Base-by-base conservation (phyloP, 441 rosid genomes). In the Eutrema salsugineum region DNA sequence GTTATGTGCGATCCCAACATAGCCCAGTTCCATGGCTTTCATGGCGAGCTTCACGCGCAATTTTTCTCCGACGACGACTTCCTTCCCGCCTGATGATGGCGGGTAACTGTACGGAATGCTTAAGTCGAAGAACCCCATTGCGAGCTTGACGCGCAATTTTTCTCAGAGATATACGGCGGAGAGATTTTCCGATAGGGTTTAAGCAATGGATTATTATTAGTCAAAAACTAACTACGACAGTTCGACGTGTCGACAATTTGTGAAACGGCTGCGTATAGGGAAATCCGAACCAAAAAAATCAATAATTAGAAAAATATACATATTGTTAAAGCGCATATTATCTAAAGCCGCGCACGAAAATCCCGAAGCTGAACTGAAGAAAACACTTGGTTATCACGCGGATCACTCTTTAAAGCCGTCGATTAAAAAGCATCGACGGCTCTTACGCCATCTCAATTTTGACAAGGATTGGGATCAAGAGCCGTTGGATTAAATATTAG, bases 101-200 rank as follows among this genome's bases (percentile, higher is more conserved):
- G 70, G 81, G 4, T 76, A 38, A 4, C 66, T 65, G 80, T 80
- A 87, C 8, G 96, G 93, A 2, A 94, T 27, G 58, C 81, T 88
- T n/a, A 94, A 84, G 77, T 94, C 99, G 81, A 92, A 92, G 78
- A 90, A 92, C 14, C 81, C 90, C 98, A 88, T 92, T 92, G 66
- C 8, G 15, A 11, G 40, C n/a, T n/a, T n/a, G n/a, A n/a, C n/a
- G n/a, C n/a, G n/a, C n/a, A n/a, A n/a, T n/a, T n/a, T n/a, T n/a
- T n/a, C 36, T 50, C 60, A 1, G 38, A 8, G 48, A 70, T 19
- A 32, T 11, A 30, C 38, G 10, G 63, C 50, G 15, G 63, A 35
- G 22, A 38, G 42, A 20, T 27, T 28, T 72, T 27, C 72, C 58
- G 51, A 71, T 77, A 71, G 77, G 69, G 64, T 71, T 58, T 55